Evolutionary conservation across 2,329 filamentous ascomycete genomes (phyloP).

Genomic region (Aspergillus awamori): DNA sequence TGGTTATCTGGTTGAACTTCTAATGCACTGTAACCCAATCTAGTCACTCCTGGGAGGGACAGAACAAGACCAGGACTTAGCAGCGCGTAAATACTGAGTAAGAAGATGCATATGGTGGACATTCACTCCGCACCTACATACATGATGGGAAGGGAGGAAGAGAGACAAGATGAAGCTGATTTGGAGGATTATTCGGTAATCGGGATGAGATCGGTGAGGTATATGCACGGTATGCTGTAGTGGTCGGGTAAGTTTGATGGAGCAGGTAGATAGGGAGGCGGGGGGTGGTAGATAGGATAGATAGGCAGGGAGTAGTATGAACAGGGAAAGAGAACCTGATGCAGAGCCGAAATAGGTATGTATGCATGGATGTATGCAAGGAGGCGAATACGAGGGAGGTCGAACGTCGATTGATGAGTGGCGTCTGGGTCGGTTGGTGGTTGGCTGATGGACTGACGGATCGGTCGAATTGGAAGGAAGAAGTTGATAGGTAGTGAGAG

Average conservation of each 20-base stretch:
- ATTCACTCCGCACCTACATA: not conserved
- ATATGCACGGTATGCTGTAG: not conserved
- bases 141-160: not conserved
- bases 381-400: not conserved
- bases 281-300: not conserved
- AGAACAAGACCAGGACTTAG: not conserved
- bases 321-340: not conserved
- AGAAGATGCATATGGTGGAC: not conserved
- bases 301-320: not conserved
- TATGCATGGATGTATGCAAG: not conserved
- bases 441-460: not conserved
- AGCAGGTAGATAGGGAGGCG: not conserved
- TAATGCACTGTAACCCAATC: not conserved
- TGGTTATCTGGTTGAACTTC: not conserved
- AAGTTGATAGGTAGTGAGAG: not conserved
- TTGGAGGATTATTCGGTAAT: not conserved
- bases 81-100: not conserved
- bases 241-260: not conserved
- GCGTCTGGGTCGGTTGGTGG: not conserved
- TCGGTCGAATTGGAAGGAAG: not conserved
- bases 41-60: not conserved
- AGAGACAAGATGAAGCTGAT: not conserved
- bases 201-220: not conserved
- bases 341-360: not conserved
- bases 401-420: not conserved